Percentiles rank a stretch among this genome's conserved stretches.
Evolutionary conservation across 2,329 filamentous ascomycete genomes (phyloP).

Genomic region (Madurella fahalii): DNA sequence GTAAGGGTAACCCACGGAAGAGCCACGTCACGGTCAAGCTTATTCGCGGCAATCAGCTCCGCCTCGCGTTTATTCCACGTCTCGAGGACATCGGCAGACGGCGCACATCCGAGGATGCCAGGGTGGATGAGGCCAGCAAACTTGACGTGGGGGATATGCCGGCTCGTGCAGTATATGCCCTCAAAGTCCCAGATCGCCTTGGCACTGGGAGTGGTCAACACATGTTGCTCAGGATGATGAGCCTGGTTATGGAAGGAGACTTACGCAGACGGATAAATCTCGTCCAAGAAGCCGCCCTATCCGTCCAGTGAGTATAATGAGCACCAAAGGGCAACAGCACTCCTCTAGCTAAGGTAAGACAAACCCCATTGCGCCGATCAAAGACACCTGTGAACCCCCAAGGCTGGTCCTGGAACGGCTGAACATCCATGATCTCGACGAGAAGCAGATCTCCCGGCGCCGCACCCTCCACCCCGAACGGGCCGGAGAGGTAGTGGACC

Average conservation of each 20-base stretch:
- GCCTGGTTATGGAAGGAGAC: slow-evolving; percentile 26
- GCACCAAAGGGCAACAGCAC: not conserved
- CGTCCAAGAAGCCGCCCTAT: slow-evolving; percentile 76
- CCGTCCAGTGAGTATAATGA: not conserved
- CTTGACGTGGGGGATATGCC: slow-evolving; percentile 81
- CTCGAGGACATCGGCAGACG: slow-evolving; percentile 69
- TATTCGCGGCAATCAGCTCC: slow-evolving; percentile 68
- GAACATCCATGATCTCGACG: slow-evolving; percentile 89
- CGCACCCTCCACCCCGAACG: slow-evolving; percentile 80
- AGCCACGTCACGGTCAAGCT: slow-evolving; percentile 68
- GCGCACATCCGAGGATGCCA: slow-evolving; percentile 85
- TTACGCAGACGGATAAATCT: slow-evolving; percentile 78
- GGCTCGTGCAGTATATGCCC: slow-evolving; percentile 67
- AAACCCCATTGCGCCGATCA: slow-evolving; percentile 64
- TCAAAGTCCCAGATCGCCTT: slow-evolving; percentile 60
- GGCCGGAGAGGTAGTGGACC: slow-evolving; percentile 84
- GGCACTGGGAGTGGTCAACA: slow-evolving; percentile 30
- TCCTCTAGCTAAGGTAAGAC: slow-evolving; percentile 27
- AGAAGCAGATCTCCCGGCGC: slow-evolving; percentile 81
- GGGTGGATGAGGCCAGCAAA: slow-evolving; percentile 90
- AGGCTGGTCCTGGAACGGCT: slow-evolving; percentile 77
- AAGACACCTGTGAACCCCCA: slow-evolving; percentile 92
- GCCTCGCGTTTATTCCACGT: slow-evolving; percentile 82
- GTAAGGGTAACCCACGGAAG: slow-evolving; percentile 44
- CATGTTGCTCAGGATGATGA: not conserved